Percentiles rank a stretch among this genome's conserved stretches.
Conservation (phyloP, 352 stramenopile species). For the Pythium inflatum region DNA sequence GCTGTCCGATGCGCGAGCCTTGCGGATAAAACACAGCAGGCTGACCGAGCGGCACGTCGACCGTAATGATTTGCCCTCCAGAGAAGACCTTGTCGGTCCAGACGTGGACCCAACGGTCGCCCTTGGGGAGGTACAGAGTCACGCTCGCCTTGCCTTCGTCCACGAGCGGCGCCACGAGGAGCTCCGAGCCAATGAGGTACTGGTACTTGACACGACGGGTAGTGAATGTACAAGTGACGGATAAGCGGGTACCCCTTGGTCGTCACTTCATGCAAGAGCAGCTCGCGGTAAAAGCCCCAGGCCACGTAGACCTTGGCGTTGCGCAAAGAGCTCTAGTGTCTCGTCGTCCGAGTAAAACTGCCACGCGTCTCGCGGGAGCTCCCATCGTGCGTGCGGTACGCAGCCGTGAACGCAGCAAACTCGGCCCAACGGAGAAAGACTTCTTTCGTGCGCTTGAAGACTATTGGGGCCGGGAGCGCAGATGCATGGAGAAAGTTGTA, state of each 20-base stretch:
- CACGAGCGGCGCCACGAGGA: constrained; percentile 16
- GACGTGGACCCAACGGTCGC: constrained; percentile 22
- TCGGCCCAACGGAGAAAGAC: constrained; percentile 23
- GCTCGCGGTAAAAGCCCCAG: constrained; percentile 23
- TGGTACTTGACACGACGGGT: constrained; percentile 14
- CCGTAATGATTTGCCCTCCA: constrained; percentile 8
- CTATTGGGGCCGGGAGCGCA: too few species aligned
- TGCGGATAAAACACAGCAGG: constrained; percentile 19
- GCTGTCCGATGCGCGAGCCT: constrained; percentile 4
- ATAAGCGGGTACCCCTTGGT: constrained; percentile 7
- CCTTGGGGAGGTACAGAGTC: constrained; percentile 6
- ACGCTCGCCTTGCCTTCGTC: constrained; percentile 12
- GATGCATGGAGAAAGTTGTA: constrained; percentile 29
- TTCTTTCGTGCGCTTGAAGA: constrained; percentile 19
- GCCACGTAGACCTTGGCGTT: constrained; percentile 22
- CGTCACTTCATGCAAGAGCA: constrained; percentile 12
- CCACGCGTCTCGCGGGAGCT: constrained; percentile 19
- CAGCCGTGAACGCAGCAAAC: constrained; percentile 26
- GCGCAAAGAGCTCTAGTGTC: constrained; percentile 15
- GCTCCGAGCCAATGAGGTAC: constrained; percentile 15
- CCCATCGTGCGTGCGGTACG: constrained; percentile 25
- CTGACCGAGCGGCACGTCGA: constrained; percentile 12
- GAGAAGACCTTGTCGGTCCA: constrained; percentile 19
- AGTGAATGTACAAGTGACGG: constrained; percentile 16
- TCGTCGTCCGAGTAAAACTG: constrained; percentile 27